Evolutionary conservation across 1,139 yeast species (phyloP).

Genomic region (Suhomyces wounanorum): DNA sequence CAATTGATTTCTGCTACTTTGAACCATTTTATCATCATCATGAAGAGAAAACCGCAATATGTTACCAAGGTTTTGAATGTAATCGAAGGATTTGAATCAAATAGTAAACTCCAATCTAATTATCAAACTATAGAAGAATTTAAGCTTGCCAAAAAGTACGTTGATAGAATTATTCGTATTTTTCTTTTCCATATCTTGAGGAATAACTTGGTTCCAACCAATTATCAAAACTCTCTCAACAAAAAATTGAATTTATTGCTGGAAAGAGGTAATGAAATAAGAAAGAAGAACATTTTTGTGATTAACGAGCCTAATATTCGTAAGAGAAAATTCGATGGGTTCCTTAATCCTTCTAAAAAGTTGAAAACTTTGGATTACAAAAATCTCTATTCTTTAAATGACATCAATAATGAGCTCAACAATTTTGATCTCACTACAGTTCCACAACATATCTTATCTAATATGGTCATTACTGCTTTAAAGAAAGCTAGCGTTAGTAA

Average conservation of each 20-base stretch:
- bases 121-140: constrained; percentile 47
- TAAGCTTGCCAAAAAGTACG: constrained; percentile 44
- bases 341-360: constrained; percentile 28
- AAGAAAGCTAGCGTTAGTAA: constrained; percentile 52
- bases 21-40: constrained; percentile 51
- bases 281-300: constrained; percentile 41
- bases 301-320: constrained; percentile 34
- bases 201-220: constrained; percentile 36
- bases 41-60: constrained; percentile 59
- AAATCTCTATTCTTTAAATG: constrained; percentile 61
- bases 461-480: constrained; percentile 67
- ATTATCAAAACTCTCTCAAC: constrained; percentile 31
- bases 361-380: constrained; percentile 38
- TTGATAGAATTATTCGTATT: constrained; percentile 41
- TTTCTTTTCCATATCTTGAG: constrained; percentile 40
- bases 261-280: constrained; percentile 44
- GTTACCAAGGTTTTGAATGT: constrained; percentile 45
- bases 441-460: constrained; percentile 63
- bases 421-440: constrained; percentile 70
- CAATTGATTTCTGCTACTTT: constrained; percentile 58
- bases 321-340: constrained; percentile 44
- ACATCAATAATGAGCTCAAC: constrained; percentile 57
- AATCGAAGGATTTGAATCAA: constrained; percentile 39
- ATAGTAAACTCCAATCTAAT: constrained; percentile 44
- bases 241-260: constrained; percentile 33